Evolutionary conservation across 1,284 basidiomycete species (phyloP), one percentile per base, ranked within the genome.

Genomic region (Melampsora abietis-canadensis): DNA sequence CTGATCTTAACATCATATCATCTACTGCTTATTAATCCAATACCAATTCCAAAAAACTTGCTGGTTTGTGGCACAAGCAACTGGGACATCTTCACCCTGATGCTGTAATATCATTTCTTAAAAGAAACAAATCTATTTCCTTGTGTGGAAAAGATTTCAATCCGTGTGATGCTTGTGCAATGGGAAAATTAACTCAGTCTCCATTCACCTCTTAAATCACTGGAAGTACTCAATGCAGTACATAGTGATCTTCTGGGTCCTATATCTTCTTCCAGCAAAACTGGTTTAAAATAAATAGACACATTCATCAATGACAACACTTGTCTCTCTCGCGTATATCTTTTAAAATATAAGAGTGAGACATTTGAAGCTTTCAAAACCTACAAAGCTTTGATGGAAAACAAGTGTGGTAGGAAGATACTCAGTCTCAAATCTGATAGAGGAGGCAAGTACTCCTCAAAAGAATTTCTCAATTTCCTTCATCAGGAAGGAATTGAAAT

Each of bases 201-300:
- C 66, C 64, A 7, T 66, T 31, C 14, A 44, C 24, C 27, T 14
- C 21, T 3, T 19, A 37, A 14, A 40, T 68, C 66, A 12, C 31
- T 10, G 2, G 30, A 37, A 15, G 4, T 57, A 8, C 66, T 68
- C 17, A 12, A 68, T 17, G 30, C 59, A 1, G 47, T 68, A 12
- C 66, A 59, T 40, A 40, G 48, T 17, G 48, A 68, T 54, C 10
- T 68, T 10, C 17, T 54, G 10, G 66, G 66, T 15, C 66, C 66
- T 19, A 31, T 68, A 1, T 40, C 30, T 59, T 51, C 66, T 8
- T 14, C 66, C 2, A 57, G 27, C 6, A 68, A 68, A n/a, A 5
- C 27, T 0, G 30, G 66, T 19, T 7, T 21, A 7, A 37, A 19
- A 19, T 68, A 68, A 30, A 40, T 68, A 2, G 17, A 59, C 5